A percentile compares a stretch with the other conserved stretches of the same genome.
Evolutionary conservation across 768 basidiomycete species (phyloP).

Genomic region (Russula foetens): DNA sequence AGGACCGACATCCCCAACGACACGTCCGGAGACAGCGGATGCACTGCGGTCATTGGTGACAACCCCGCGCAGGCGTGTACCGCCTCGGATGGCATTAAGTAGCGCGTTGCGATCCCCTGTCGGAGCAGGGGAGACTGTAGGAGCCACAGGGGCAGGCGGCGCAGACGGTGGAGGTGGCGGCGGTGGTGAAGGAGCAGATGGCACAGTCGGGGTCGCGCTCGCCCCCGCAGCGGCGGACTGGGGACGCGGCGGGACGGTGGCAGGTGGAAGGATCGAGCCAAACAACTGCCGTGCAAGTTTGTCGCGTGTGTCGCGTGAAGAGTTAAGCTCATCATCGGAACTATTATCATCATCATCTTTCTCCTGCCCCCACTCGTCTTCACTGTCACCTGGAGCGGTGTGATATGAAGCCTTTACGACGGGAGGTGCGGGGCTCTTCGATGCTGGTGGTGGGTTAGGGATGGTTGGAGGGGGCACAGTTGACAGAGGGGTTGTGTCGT

Average conservation of each 20-base stretch:
- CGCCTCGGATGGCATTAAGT: slow-evolving; percentile 71
- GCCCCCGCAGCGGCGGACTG: slow-evolving; percentile 40
- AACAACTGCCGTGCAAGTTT: slow-evolving; percentile 78
- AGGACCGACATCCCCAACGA: slow-evolving; percentile 66
- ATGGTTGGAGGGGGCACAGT: slow-evolving; percentile 24
- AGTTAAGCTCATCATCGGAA: slow-evolving; percentile 73
- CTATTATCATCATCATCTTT: slow-evolving; percentile 65
- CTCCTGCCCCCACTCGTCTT: slow-evolving; percentile 81
- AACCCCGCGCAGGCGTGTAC: slow-evolving; percentile 60
- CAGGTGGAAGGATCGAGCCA: slow-evolving; percentile 53
- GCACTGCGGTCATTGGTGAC: slow-evolving; percentile 80
- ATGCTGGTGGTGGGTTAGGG: slow-evolving; percentile 26
- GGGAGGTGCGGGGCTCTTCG: slow-evolving; percentile 47
- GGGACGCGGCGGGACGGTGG: slow-evolving; percentile 32
- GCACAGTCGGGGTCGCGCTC: slow-evolving; percentile 21
- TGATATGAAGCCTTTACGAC: slow-evolving; percentile 50
- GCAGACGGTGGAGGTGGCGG: slow-evolving; percentile 30
- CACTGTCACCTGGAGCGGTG: slow-evolving; percentile 48
- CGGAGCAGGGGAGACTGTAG: slow-evolving; percentile 28
- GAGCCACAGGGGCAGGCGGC: slow-evolving; percentile 26
- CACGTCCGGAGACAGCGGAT: slow-evolving; percentile 59
- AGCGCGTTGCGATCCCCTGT: slow-evolving; percentile 55
- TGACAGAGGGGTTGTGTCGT: slow-evolving; percentile 21
- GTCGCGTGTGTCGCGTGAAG: slow-evolving; percentile 52
- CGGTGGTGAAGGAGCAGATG: slow-evolving; percentile 32